Evolutionary conservation across 2,329 filamentous ascomycete genomes (phyloP), one percentile per base, ranked within the genome.

Genomic region (Domatiomyces globalis): DNA sequence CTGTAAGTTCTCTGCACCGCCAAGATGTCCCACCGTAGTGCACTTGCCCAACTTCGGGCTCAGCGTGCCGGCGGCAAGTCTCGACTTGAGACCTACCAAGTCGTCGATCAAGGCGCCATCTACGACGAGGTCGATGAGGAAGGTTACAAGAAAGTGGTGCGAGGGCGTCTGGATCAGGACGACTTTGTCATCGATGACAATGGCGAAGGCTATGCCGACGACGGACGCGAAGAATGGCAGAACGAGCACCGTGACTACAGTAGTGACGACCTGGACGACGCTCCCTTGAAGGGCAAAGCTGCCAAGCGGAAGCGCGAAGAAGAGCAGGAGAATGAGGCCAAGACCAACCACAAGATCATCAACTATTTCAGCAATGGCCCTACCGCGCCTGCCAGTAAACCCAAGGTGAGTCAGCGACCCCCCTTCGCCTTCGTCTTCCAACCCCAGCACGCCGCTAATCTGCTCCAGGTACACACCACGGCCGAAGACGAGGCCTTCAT

Each of bases 131-230:
- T 98, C 46, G 89, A 96, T 64, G 92, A 98, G 63, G 90, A 92
- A 63, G 85, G 86, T 49, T 98, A 98, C 75, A 95, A 95, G 73
- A 94, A 94, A 67, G 84, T 96, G 59, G 88, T 98, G 12, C 80
- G 92, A 43, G 81, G 84, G 51, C 83, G 92, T 46, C 75, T 98
- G 49, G 86, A 96, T 64, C 77, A 94, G 63, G 92, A 98, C 62
- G 92, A 98, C 70, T 98, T 98, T 63, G 90, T 98, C 49, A 89
- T 98, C 54, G 92, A 96, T 72, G 92, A 98, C 71, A 94, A 95
- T 71, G 90, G 90, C 63, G 87, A 90, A 65, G 90, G 92, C 39
- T 98, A 98, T 63, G 90, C 87, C 58, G 90, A 96, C 66, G 92
- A 96, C 64, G 92, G 92, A 54, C 83, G 92, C 51, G 89, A 95